Conservation (phyloP, 1,139 yeast species). For the Pichia sp. region DNA sequence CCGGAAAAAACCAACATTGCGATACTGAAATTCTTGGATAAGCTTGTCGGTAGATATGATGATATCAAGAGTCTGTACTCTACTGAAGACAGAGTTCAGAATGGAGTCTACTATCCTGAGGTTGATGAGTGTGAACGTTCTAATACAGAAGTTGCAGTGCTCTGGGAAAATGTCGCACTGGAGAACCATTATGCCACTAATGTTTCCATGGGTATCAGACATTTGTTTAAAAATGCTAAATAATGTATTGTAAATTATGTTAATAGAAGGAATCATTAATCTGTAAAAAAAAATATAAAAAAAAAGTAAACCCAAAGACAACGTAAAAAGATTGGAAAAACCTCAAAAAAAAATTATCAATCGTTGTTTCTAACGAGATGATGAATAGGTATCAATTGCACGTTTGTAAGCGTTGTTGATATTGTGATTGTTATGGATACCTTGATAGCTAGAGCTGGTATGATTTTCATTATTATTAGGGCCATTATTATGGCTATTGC, state of each 20-base stretch:
- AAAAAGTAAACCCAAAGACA: too few species aligned
- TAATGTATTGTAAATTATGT: background rate
- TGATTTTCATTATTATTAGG: too few species aligned
- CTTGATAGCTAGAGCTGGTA: too few species aligned
- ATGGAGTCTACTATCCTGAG: slow-evolving; percentile 65
- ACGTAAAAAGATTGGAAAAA: too few species aligned
- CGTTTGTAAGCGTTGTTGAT: too few species aligned
- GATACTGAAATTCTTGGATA: slow-evolving; percentile 65
- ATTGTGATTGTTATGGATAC: too few species aligned
- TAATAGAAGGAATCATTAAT: too few species aligned
- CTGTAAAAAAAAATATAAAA: background rate
- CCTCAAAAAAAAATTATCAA: too few species aligned
- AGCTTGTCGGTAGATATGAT: slow-evolving; percentile 60
- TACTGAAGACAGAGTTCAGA: slow-evolving; percentile 80
- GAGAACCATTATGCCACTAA: slow-evolving; percentile 77
- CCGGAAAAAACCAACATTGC: slow-evolving; percentile 90
- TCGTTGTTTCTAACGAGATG: too few species aligned
- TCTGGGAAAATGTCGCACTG: slow-evolving; percentile 79
- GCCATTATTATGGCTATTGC: too few species aligned
- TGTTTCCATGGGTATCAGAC: slow-evolving; percentile 50
- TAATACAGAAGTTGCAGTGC: slow-evolving; percentile 79
- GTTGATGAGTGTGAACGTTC: slow-evolving; percentile 63
- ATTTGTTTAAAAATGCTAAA: slow-evolving; percentile 28
- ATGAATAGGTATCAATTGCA: too few species aligned
- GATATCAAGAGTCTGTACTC: slow-evolving; percentile 69